These are phyloP conservation scores for Coemansia sp. DNA, from an alignment of 192 early-diverging fungal genomes.

Conservation along the genomic window DNA sequence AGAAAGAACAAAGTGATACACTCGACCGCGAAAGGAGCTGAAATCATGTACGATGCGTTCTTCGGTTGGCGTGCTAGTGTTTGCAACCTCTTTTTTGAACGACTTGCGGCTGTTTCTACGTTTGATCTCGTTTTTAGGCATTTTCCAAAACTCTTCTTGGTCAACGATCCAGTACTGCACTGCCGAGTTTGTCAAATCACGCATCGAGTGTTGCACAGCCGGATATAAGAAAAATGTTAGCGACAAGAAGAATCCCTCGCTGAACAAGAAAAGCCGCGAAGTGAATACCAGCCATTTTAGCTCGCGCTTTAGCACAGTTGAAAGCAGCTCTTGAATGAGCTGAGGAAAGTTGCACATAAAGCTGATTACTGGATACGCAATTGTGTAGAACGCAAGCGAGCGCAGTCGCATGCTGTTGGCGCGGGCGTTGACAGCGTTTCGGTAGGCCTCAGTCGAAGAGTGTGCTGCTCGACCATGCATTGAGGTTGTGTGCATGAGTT, in stretches of 20 bases:
- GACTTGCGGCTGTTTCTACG: background rate
- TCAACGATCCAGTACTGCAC: slow-evolving; percentile 54
- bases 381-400: slow-evolving; percentile 50
- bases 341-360: slow-evolving; percentile 46
- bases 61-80: slow-evolving; percentile 14
- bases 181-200: slow-evolving; percentile 40
- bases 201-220: slow-evolving; percentile 44
- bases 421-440: slow-evolving; percentile 47
- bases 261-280: slow-evolving; percentile 20
- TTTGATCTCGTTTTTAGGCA: slow-evolving; percentile 19
- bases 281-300: slow-evolving; percentile 21
- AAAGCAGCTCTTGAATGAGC: slow-evolving; percentile 42
- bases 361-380: slow-evolving; percentile 48
- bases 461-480: background rate
- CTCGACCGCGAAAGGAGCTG: slow-evolving; percentile 29
- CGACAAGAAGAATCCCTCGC: slow-evolving; percentile 43
- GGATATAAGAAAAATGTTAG: slow-evolving; percentile 49
- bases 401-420: slow-evolving; percentile 51
- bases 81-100: slow-evolving; percentile 2
- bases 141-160: slow-evolving; percentile 53
- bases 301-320: slow-evolving; percentile 19
- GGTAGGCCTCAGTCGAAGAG: slow-evolving; percentile 41
- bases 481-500: slow-evolving; percentile 39
- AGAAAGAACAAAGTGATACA: slow-evolving; percentile 40
- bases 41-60: slow-evolving; percentile 34